These are phyloP conservation scores for Aspergillaceae sp. DNA, from an alignment of 2,329 filamentous ascomycete genomes.

Conservation along the genomic window DNA sequence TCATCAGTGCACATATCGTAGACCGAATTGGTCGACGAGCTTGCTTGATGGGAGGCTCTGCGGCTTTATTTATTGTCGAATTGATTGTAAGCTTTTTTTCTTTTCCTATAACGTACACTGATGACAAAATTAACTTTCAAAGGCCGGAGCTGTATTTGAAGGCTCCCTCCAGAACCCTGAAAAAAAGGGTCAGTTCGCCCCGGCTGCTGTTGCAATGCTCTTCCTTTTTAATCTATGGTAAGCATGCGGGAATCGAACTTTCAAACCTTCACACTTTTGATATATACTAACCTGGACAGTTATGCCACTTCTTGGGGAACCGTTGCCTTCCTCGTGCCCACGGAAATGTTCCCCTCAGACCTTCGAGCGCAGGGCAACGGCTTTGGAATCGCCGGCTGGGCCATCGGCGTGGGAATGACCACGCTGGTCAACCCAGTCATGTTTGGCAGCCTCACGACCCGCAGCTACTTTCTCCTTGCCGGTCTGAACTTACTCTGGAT, in stretches of 20 bases:
- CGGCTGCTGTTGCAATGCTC: conserved; percentile 41
- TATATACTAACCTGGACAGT: conserved; percentile 2
- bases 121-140: conserved; percentile 4
- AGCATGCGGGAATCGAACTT: neutral
- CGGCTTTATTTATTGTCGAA: conserved; percentile 35
- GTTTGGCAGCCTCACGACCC: conserved; percentile 39
- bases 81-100: conserved; percentile 24
- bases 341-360: conserved; percentile 50
- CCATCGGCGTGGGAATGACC: conserved; percentile 49
- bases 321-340: conserved; percentile 44
- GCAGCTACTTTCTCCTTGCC: conserved; percentile 47
- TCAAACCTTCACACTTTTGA: neutral
- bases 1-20: conserved; percentile 44
- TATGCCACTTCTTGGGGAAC: conserved; percentile 47
- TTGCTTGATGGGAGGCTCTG: conserved; percentile 35
- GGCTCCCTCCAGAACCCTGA: conserved; percentile 27
- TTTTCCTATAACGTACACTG: neutral
- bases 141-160: conserved; percentile 39
- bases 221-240: conserved; percentile 33
- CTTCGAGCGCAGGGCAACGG: conserved; percentile 52
- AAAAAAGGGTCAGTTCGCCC: conserved; percentile 32
- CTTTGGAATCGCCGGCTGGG: conserved; percentile 53
- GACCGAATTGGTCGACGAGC: conserved; percentile 41
- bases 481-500: conserved; percentile 45
- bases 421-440: conserved; percentile 46